Evolutionary conservation across 2,329 filamentous ascomycete genomes (phyloP).

Genomic region (Incumbomyces lentus): DNA sequence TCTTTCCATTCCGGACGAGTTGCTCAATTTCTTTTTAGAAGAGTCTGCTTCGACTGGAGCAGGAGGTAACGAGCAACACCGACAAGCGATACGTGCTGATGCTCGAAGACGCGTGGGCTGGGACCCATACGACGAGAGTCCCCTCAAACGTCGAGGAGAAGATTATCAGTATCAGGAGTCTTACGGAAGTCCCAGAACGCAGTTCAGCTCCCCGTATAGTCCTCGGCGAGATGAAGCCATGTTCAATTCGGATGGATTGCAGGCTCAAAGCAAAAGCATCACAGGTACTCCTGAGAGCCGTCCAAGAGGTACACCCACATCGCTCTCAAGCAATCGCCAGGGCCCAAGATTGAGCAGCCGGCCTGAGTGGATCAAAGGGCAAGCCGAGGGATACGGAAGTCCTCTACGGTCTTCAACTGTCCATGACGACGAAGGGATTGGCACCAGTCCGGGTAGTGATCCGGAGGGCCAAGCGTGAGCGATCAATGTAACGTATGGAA

Average conservation of each 20-base stretch:
- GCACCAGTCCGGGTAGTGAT: constrained; percentile 21
- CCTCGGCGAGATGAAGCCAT: background rate
- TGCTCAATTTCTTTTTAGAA: constrained; percentile 76
- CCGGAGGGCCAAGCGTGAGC: background rate
- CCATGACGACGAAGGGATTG: constrained; percentile 24
- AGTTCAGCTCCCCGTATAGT: constrained; percentile 22
- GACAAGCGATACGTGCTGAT: constrained; percentile 49
- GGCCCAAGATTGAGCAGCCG: background rate
- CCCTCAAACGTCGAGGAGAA: constrained; percentile 55
- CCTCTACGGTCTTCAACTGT: constrained; percentile 25
- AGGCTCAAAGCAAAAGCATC: constrained; percentile 1
- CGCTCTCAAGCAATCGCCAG: background rate
- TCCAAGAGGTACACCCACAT: background rate
- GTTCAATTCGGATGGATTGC: background rate
- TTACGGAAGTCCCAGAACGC: constrained; percentile 16
- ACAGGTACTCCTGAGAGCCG: constrained; percentile 1
- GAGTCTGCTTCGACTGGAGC: constrained; percentile 58
- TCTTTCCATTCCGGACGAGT: constrained; percentile 78
- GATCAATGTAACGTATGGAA: background rate
- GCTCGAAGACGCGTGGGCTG: constrained; percentile 55
- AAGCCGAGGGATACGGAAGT: constrained; percentile 24
- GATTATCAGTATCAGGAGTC: constrained; percentile 47
- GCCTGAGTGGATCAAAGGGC: constrained; percentile 7
- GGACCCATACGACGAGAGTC: constrained; percentile 62
- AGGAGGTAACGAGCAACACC: constrained; percentile 50